Conservation (phyloP, 176 grass and related monocot genomes). For the Avena insularis region DNA sequence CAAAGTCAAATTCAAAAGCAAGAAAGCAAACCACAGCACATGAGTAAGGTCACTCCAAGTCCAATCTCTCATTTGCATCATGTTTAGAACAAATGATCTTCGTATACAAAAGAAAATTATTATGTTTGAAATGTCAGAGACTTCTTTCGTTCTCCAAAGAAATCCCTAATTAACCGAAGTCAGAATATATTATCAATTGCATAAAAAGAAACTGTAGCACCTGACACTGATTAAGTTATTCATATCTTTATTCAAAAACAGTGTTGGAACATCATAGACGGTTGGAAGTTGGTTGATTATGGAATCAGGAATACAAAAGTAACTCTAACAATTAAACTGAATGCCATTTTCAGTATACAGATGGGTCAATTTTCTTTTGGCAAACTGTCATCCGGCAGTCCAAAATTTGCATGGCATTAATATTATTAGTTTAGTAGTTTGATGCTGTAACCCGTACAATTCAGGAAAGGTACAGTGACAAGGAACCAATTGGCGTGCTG, state of each 20-base stretch:
- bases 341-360: constrained; percentile 9
- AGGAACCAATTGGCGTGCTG: neutral
- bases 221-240: neutral
- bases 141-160: neutral
- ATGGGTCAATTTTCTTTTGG: neutral
- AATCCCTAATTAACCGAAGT: neutral
- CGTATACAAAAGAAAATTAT: constrained; percentile 9
- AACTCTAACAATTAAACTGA: neutral
- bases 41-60: neutral
- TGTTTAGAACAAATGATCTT: constrained; percentile 5
- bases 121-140: constrained; percentile 4
- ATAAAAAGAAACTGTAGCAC: constrained; percentile 15
- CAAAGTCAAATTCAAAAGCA: neutral
- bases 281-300: neutral
- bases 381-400: neutral
- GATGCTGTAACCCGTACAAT: neutral
- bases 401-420: neutral
- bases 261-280: neutral
- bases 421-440: neutral
- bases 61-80: neutral
- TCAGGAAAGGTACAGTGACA: neutral
- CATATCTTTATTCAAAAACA: neutral
- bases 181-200: neutral
- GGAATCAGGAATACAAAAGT: neutral
- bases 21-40: neutral